Evolutionary conservation across 176 grass and related monocot genomes (phyloP), one percentile per base, ranked within the genome.

Genomic region (Musa schizocarpa): DNA sequence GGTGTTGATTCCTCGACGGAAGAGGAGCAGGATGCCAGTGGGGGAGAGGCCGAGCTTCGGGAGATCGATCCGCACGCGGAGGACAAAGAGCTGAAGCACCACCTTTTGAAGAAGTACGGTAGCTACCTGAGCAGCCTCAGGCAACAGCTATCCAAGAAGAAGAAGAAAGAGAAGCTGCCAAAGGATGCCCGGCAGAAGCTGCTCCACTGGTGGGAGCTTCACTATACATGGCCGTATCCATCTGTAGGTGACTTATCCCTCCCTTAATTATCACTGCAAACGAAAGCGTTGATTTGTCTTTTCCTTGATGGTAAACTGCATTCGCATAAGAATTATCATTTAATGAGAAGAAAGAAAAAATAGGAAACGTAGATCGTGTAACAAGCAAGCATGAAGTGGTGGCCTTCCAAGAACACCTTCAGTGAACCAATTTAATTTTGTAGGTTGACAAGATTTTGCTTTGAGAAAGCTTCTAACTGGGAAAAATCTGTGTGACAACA

Each of bases 211-310:
- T 71, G 69, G 69, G 69, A 71, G 50, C 1, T 52, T 16, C 69
- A 71, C 69, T 71, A 71, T 17, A 71, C 52, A 71, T 71, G 69
- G 69, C 69, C 69, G 0, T 71, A 71, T 20, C 69, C 69, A 11
- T 52, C 69, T 1, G 69, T 71, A 71, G 1, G 49, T 13, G 51
- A 2, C 1, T 13, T 9, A 13, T n/a, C 27, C 10, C 24, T 65
- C 14, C 13, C 11, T 19, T 58, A 2, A 0, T 58, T 17, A 19
- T 58, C 17, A 12, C 55, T 5, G 34, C 34, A 43, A 43, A 43
- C 34, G 6, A 43, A 43, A 43, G 34, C 34, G 6, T 43, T 43
- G 34, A 43, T 43, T 6, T 6, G 34, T 5, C 34, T 43, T 43
- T 43, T 43, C 34, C 34, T 43, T 43, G 4, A 43, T 43, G 34